Evolutionary conservation across 2,329 filamentous ascomycete species (phyloP), one percentile per base, ranked within the genome.

Genomic region (Domatiomyces globalis): DNA sequence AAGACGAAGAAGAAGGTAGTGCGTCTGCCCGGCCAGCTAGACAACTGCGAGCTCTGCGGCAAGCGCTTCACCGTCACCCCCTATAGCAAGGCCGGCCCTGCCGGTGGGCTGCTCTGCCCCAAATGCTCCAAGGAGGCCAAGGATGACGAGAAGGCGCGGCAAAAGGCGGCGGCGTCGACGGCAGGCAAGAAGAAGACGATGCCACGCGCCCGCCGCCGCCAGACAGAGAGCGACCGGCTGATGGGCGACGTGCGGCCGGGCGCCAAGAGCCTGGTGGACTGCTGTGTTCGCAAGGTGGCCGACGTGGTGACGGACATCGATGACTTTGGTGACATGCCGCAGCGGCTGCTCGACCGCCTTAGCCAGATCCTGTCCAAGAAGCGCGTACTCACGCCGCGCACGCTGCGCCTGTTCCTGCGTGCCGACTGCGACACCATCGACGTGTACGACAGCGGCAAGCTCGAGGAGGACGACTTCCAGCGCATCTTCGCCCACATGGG

Each of bases 51-150:
- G 56, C 70, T 82, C 2, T 96, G 90, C 66, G 75, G 77, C 44
- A 94, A 92, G 56, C 81, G 88, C 39, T 96, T 96, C 63, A 95
- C 87, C 0, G 89, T 96, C 20, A 95, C 90, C 0, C 78, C 87
- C 0, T 95, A 95, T 69, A 88, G 84, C 56, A 84, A 87, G 58
- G 78, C 82, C 25, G 87, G 85, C 0, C 84, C 86, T 0, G 75
- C 84, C n/a, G 89, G 89, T 3, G 87, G 87, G 15, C 72, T 96
- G n/a, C 73, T 95, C 1, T 96, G 90, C 64, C 75, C 76, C 2
- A 80, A 85, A 19, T 96, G 90, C 62, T 84, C 86, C 19, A 88
- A 84, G 61, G 79, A 86, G 55, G 67, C 85, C 48, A 77, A 78
- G 43, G 83, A 85, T 56, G 79, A 83, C 20, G 74, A 79, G 51